Percentiles rank a stretch among this genome's conserved stretches.
These are phyloP conservation scores for Trametes gibbosa DNA, from an alignment of 768 basidiomycete species.

Conservation along the genomic window DNA sequence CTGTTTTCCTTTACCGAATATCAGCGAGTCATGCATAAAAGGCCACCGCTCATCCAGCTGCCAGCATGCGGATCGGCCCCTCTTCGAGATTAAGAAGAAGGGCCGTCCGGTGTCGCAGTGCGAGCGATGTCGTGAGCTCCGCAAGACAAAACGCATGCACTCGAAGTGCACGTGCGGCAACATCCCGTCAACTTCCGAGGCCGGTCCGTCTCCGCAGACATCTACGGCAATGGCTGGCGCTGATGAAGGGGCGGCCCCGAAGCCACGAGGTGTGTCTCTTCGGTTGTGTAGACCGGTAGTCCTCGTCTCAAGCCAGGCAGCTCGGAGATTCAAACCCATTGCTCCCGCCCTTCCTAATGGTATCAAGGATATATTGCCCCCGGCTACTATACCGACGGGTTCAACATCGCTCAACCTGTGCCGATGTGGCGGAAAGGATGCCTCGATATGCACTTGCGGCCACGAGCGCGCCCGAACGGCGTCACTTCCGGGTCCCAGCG, in stretches of 20 bases:
- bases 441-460: constrained; percentile 14
- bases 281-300: not conserved
- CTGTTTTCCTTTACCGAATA: constrained; percentile 17
- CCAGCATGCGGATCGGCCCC: constrained; percentile 79
- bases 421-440: constrained; percentile 16
- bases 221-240: not conserved
- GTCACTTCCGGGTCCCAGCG: constrained; percentile 19
- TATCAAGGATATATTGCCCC: constrained; percentile 48
- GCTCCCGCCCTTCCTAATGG: constrained; percentile 74
- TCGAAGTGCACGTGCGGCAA: constrained; percentile 72
- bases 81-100: constrained; percentile 94
- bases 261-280: constrained; percentile 40
- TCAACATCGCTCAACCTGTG: not conserved
- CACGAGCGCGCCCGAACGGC: constrained; percentile 7
- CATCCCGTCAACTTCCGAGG: constrained; percentile 23
- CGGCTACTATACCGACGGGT: not conserved
- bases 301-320: constrained; percentile 33
- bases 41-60: constrained; percentile 91
- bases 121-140: constrained; percentile 74
- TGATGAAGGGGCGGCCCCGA: not conserved
- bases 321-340: constrained; percentile 67
- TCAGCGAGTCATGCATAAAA: constrained; percentile 89
- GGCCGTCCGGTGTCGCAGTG: constrained; percentile 92
- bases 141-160: constrained; percentile 78
- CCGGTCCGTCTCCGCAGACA: constrained; percentile 5